Conservation (phyloP, 768 basidiomycete genomes). For the Hypsizygus marmoreus region DNA sequence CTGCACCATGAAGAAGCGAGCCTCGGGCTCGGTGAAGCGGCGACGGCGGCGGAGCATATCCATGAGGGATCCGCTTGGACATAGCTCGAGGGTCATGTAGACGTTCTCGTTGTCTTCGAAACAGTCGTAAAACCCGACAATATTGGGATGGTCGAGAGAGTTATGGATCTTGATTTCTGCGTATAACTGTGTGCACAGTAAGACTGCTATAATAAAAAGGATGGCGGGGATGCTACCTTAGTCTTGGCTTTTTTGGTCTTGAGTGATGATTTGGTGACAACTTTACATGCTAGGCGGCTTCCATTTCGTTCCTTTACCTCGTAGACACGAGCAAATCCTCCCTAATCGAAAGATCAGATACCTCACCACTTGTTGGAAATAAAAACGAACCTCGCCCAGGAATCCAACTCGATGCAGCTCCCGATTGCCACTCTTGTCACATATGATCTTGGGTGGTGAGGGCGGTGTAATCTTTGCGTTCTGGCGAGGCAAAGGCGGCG, state of each 20-base stretch:
- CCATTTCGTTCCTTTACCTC: slow-evolving; percentile 80
- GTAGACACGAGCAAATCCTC: slow-evolving; percentile 96
- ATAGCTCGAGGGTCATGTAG: slow-evolving; percentile 96
- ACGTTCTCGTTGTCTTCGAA: slow-evolving; percentile 96
- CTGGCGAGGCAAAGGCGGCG: slow-evolving; percentile 77
- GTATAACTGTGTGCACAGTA: slow-evolving; percentile 63
- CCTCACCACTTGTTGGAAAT: background rate
- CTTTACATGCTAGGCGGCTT: slow-evolving; percentile 82
- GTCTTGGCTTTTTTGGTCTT: slow-evolving; percentile 97
- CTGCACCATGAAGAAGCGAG: slow-evolving; percentile 91
- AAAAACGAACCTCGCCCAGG: slow-evolving; percentile 77
- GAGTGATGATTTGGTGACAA: slow-evolving; percentile 88
- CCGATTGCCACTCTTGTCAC: slow-evolving; percentile 56
- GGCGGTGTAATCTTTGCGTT: slow-evolving; percentile 82
- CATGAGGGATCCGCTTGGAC: slow-evolving; percentile 87
- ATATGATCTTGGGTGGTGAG: slow-evolving; percentile 77
- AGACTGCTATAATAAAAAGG: background rate
- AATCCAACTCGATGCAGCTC: slow-evolving; percentile 78
- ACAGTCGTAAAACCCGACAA: slow-evolving; percentile 89
- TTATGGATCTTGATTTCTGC: slow-evolving; percentile 99
- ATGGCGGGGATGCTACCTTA: slow-evolving; percentile 59
- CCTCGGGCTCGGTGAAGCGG: slow-evolving; percentile 89
- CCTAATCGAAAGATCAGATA: slow-evolving; percentile 41
- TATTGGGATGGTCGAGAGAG: slow-evolving; percentile 88
- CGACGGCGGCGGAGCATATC: slow-evolving; percentile 86